These are phyloP conservation scores for Postia placenta DNA, from an alignment of 768 basidiomycete species.

Conservation along the genomic window DNA sequence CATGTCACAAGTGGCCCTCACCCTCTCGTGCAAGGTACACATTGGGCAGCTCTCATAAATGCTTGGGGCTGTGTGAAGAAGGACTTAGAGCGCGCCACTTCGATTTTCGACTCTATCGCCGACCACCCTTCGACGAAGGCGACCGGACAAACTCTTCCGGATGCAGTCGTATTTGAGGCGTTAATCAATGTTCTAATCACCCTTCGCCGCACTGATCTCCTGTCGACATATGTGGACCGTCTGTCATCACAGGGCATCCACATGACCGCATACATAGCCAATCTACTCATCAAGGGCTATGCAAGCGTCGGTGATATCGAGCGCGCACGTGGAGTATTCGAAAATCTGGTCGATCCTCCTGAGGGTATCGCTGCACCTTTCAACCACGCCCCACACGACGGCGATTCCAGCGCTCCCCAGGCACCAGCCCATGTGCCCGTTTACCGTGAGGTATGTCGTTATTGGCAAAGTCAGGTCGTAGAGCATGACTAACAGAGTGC, in stretches of 20 bases:
- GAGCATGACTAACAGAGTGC: background rate
- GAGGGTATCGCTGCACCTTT: conserved; percentile 82
- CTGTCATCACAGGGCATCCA: conserved; percentile 62
- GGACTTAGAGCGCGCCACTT: conserved; percentile 71
- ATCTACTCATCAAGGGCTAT: conserved; percentile 71
- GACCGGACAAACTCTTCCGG: conserved; percentile 40
- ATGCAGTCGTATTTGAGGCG: conserved; percentile 86
- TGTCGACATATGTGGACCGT: conserved; percentile 58
- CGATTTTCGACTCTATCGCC: conserved; percentile 71
- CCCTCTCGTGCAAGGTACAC: conserved; percentile 50
- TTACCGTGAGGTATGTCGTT: conserved; percentile 66
- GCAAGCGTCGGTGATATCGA: conserved; percentile 66
- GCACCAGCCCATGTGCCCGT: conserved; percentile 52
- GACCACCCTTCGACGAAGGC: conserved; percentile 38
- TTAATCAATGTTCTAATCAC: conserved; percentile 82
- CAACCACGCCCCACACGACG: conserved; percentile 77
- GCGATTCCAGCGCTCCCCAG: conserved; percentile 23
- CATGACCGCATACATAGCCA: conserved; percentile 94
- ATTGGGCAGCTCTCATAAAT: conserved; percentile 85
- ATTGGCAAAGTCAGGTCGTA: too few species aligned
- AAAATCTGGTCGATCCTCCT: conserved; percentile 71
- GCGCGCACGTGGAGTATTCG: conserved; percentile 72
- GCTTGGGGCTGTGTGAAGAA: conserved; percentile 78
- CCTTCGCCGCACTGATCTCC: conserved; percentile 71
- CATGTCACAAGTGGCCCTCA: conserved; percentile 41